Base-by-base conservation (phyloP, 1,139 yeast genomes). In the Yarrowia galli region DNA sequence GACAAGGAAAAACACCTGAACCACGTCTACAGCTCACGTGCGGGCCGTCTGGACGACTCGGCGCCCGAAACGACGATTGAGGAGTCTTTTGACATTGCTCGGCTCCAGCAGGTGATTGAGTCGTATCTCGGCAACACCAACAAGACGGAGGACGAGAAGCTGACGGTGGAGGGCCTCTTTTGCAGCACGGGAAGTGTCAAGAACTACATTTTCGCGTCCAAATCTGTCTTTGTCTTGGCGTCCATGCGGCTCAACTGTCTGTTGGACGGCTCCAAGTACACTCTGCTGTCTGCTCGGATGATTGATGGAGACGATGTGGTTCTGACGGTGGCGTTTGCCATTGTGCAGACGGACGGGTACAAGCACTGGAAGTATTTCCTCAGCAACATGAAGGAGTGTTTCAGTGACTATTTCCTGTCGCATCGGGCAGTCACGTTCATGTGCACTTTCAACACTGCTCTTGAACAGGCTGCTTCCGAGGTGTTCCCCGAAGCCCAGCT, bases 381-480 rank as follows among this genome's bases (percentile, higher is more conserved):
- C 32, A n/a, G 28, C 51, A 58, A 58, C 51, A 58, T 58, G 64
- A 58, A 58, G 51, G 64, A 58, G 64, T 58, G 64, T 38, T 58
- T 58, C n/a, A 13, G 32, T 10, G 64, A 58, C 42, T 58, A 58
- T 16, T 58, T 58, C 6, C 15, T 43, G 64, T 43, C 64, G 6
- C 49, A 58, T 38, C 9, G 42, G 7, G 49, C 51, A 5, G 64
- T 58, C 42, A 58, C 64, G 13, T 58, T 58, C 51, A 42, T 58
- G 64, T 58, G 46, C 64, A 58, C 64, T 3, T 58, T 58, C 42
- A 58, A 42, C 42, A 5, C 64, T 18, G 64, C 64, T 2, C 28
- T 42, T 3, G 64, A 58, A 18, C 64, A 58, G 51, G 64, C 64
- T 2, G 64, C 51, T 9, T 32, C 49, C 10, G 64, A 58, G 22